A percentile compares a stretch with the other conserved stretches of the same genome.
Evolutionary conservation across 2,329 filamentous ascomycete genomes (phyloP).

Genomic region (Ceratocystis alfenasii): DNA sequence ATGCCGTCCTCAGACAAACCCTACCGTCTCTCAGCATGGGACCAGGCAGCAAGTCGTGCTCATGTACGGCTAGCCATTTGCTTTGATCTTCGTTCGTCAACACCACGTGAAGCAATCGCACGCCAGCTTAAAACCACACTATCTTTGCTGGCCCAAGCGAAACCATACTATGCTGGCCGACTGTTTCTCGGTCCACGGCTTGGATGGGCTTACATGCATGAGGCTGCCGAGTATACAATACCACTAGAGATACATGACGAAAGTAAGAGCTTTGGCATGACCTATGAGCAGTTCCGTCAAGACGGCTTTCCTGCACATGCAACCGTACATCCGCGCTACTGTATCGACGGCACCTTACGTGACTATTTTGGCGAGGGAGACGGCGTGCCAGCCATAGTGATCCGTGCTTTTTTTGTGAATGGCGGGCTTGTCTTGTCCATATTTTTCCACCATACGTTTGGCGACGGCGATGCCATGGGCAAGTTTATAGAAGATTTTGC

Average conservation of each 20-base stretch:
- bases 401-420: constrained; percentile 31
- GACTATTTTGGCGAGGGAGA: constrained; percentile 4
- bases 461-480: constrained; percentile 33
- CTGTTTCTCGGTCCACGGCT: constrained; percentile 24
- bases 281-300: constrained; percentile 26
- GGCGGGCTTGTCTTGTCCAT: constrained; percentile 33
- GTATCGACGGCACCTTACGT: constrained; percentile 17
- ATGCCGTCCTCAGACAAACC: constrained; percentile 12
- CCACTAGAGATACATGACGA: constrained; percentile 25
- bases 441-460: constrained; percentile 34
- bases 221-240: constrained; percentile 23
- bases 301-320: constrained; percentile 27
- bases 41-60: constrained; percentile 23
- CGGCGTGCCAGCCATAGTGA: constrained; percentile 31
- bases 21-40: constrained; percentile 23
- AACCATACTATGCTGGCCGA: constrained; percentile 27
- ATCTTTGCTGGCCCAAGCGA: constrained; percentile 23
- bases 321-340: constrained; percentile 27
- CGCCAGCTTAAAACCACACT: constrained; percentile 24
- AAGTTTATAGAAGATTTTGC: constrained; percentile 33
- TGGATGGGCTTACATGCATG: constrained; percentile 24
- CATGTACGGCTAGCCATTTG: constrained; percentile 25
- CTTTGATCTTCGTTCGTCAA: constrained; percentile 24
- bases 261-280: constrained; percentile 24
- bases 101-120: constrained; percentile 12